phyloP scores from a whole-genome alignment of 2,329 filamentous ascomycete genomes.

The Stachybotrys chartarum region DNA sequence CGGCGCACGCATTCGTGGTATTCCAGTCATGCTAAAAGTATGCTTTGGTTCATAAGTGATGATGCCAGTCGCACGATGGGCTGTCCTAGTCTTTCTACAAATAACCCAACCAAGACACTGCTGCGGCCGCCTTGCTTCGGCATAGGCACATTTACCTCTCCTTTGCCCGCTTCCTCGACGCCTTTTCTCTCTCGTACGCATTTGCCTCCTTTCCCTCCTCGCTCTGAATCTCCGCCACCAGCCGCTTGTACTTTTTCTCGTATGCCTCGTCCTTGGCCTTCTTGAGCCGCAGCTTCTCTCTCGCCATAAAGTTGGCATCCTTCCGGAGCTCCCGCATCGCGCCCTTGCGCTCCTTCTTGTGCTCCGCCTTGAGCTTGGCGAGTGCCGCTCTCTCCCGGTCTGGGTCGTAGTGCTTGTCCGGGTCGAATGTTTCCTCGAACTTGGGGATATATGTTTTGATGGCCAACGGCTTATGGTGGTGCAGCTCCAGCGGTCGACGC shows the following conservation, averaged over 20 bases:
- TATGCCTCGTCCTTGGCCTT: conserved; percentile 89
- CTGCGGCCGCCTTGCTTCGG: background rate
- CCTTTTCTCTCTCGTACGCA: conserved; percentile 81
- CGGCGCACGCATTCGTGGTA: background rate
- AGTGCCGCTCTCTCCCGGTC: conserved; percentile 83
- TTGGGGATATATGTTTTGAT: conserved; percentile 87
- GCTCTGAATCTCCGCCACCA: conserved; percentile 92
- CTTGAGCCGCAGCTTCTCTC: conserved; percentile 86
- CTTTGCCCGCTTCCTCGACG: conserved; percentile 60
- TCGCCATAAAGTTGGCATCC: conserved; percentile 87
- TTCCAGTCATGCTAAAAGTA: background rate
- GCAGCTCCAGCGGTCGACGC: conserved; percentile 76
- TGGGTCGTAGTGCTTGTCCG: conserved; percentile 93
- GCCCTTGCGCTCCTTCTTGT: conserved; percentile 93
- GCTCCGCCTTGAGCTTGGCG: conserved; percentile 78
- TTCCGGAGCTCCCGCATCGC: conserved; percentile 91
- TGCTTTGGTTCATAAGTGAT: background rate
- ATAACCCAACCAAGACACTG: background rate
- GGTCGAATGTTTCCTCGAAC: conserved; percentile 93
- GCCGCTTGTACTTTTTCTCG: conserved; percentile 89
- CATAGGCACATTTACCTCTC: conserved; percentile 24
- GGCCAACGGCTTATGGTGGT: conserved; percentile 80
- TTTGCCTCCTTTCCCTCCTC: conserved; percentile 85
- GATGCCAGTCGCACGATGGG: conserved; percentile 9
- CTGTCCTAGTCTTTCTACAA: background rate